These are phyloP conservation scores for Botryotinia narcissicola DNA, from an alignment of 2,329 filamentous ascomycete species.

Conservation along the genomic window DNA sequence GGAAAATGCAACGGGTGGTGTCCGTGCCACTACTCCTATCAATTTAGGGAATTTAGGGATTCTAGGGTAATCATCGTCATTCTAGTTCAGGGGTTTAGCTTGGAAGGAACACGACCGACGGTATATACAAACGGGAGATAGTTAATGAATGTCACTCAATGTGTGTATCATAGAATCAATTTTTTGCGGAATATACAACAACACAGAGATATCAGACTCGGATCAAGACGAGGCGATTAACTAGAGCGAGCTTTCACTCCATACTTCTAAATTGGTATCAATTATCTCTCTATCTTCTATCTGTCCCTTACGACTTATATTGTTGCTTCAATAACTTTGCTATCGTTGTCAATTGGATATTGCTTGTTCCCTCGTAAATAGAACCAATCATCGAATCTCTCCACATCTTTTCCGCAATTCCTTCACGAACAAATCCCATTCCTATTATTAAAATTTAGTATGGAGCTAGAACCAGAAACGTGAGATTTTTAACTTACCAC, in stretches of 20 bases:
- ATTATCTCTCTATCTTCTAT: not conserved
- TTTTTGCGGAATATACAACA: not conserved
- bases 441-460: slow-evolving; percentile 18
- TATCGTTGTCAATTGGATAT: slow-evolving; percentile 70
- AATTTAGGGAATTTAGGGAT: no score
- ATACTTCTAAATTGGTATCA: slow-evolving; percentile 15
- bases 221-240: not conserved
- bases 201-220: not conserved
- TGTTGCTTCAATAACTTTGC: slow-evolving; percentile 67
- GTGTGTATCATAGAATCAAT: not conserved
- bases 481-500: slow-evolving; percentile 50
- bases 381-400: slow-evolving; percentile 97
- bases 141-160: not conserved
- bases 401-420: slow-evolving; percentile 96
- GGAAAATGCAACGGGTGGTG: not conserved
- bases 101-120: not conserved
- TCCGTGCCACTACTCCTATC: slow-evolving; percentile 6
- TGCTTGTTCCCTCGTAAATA: slow-evolving; percentile 91
- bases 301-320: slow-evolving; percentile 52
- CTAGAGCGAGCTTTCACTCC: not conserved
- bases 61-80: not conserved
- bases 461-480: not conserved
- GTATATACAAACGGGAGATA: not conserved
- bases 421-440: slow-evolving; percentile 97
- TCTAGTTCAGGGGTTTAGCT: not conserved